Evolutionary conservation across 805 yeast genomes (phyloP).

Genomic region (Cyberlindnera amylophila): DNA sequence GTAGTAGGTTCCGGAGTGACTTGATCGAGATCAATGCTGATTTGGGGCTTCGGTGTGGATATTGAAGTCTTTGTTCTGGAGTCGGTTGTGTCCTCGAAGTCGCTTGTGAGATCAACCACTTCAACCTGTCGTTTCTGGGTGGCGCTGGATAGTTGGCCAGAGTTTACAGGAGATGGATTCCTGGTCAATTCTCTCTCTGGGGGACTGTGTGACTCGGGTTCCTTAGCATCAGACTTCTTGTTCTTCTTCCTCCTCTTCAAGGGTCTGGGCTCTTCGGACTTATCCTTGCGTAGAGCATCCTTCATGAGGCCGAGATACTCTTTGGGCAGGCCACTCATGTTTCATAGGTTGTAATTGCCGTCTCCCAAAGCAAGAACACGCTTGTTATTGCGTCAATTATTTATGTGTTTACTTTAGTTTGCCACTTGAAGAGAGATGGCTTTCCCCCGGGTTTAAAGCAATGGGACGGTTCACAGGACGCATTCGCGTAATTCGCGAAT

Average conservation of each 20-base stretch:
- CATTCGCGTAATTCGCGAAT: background rate
- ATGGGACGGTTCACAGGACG: background rate
- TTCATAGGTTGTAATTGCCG: too few species aligned
- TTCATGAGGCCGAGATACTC: conserved; percentile 23
- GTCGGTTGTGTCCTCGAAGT: background rate
- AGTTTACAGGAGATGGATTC: too few species aligned
- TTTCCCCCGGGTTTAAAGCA: background rate
- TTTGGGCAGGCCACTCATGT: conserved; percentile 20
- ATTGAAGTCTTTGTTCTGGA: background rate
- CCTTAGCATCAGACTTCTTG: background rate
- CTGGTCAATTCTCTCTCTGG: too few species aligned
- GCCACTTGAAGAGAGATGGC: conserved; percentile 2
- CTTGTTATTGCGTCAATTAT: background rate
- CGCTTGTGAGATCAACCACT: conserved; percentile 3
- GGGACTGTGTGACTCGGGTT: background rate
- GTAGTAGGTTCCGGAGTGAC: conserved; percentile 3
- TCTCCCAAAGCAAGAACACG: too few species aligned
- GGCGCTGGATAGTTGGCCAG: too few species aligned
- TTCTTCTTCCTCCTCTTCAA: conserved; percentile 18
- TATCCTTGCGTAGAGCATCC: conserved; percentile 13
- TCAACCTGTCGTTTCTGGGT: background rate
- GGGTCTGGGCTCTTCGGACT: conserved; percentile 8
- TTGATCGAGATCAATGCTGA: conserved; percentile 7
- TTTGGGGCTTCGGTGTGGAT: background rate
- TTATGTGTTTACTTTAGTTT: background rate